phyloP scores from a whole-genome alignment of 345 rosid genomes.

The Cardiospermum halicacabum region DNA sequence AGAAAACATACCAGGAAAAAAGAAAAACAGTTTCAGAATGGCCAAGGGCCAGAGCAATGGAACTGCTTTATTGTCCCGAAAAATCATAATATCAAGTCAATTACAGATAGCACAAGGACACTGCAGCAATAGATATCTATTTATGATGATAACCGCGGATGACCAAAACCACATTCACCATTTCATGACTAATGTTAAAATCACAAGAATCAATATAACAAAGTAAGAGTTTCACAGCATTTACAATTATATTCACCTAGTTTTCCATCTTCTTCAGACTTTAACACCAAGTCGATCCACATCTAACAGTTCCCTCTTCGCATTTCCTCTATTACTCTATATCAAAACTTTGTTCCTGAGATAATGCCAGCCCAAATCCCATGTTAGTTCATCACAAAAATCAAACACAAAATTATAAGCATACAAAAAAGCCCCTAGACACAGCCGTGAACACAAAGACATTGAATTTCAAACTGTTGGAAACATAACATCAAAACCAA shows the following conservation, averaged over 20 bases:
- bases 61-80: not conserved
- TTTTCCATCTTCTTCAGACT: slow-evolving; percentile 24
- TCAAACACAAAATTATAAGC: not conserved
- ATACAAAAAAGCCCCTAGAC: not conserved
- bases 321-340: slow-evolving; percentile 43
- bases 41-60: not conserved
- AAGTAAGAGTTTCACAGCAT: slow-evolving; percentile 26
- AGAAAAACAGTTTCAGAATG: not conserved
- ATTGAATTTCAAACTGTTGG: not conserved
- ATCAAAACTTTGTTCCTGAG: slow-evolving; percentile 94
- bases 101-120: not conserved
- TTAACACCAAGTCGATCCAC: slow-evolving; percentile 1
- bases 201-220: slow-evolving; percentile 18
- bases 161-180: slow-evolving; percentile 2
- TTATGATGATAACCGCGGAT: not conserved
- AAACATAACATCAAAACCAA: not conserved
- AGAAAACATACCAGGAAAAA: not conserved
- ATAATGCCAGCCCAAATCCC: slow-evolving; percentile 12
- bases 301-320: slow-evolving; percentile 19
- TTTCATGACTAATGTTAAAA: slow-evolving; percentile 14
- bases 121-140: not conserved
- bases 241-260: slow-evolving; percentile 30
- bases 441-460: not conserved
- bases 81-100: not conserved
- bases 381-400: slow-evolving; percentile 6